Percentiles rank a stretch among this genome's conserved stretches.
phyloP scores from a whole-genome alignment of 192 early-diverging fungal species.

The Coemansia sp. region DNA sequence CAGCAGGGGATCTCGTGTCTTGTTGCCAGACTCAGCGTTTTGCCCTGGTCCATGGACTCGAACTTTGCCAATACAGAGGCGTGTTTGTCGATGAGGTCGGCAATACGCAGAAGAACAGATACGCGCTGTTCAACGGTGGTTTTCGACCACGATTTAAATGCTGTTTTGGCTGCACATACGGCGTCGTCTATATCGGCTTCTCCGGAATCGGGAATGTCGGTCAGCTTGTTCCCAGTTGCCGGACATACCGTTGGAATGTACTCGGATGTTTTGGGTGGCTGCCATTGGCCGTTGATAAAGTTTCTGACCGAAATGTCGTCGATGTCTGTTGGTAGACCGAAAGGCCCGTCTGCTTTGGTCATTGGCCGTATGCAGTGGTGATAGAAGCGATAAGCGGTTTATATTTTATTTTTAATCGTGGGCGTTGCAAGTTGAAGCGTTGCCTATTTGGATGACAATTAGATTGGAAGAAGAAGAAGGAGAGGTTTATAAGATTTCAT shows the following conservation, averaged over 20 bases:
- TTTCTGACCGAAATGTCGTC: constrained; percentile 46
- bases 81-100: constrained; percentile 55
- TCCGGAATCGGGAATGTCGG: constrained; percentile 60
- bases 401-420: too few relatives aligned
- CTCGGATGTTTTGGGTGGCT: constrained; percentile 42
- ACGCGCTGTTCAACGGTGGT: constrained; percentile 49
- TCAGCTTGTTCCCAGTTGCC: constrained; percentile 60
- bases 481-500: too few relatives aligned
- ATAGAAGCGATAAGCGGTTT: too few relatives aligned
- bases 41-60: constrained; percentile 77
- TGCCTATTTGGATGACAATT: too few relatives aligned
- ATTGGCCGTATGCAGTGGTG: neutral
- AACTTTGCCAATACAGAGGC: constrained; percentile 52
- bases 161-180: constrained; percentile 62
- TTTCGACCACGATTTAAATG: constrained; percentile 63
- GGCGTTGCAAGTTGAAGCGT: too few relatives aligned
- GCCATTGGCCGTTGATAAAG: constrained; percentile 73
- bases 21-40: constrained; percentile 59
- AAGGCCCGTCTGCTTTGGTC: neutral
- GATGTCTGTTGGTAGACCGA: constrained; percentile 12
- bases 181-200: constrained; percentile 63
- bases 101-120: constrained; percentile 59
- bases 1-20: constrained; percentile 62
- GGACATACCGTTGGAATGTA: constrained; percentile 68
- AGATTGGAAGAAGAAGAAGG: too few relatives aligned